phyloP scores from a whole-genome alignment of 352 stramenopile species.

The Phytophthora sojae region DNA sequence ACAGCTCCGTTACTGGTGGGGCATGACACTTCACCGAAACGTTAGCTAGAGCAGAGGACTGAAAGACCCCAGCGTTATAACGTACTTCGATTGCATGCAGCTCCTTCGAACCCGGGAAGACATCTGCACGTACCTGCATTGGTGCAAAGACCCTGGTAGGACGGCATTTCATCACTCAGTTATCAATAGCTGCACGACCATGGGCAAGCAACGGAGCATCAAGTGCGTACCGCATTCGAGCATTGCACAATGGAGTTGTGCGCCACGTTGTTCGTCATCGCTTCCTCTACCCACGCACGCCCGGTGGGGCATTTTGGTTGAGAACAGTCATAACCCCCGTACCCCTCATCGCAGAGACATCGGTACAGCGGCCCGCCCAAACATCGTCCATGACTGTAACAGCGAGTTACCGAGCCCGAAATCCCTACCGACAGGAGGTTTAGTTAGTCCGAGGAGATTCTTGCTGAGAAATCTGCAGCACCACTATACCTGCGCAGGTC shows the following conservation, averaged over 20 bases:
- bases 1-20: constrained; percentile 38
- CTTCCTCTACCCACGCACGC: constrained; percentile 75
- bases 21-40: constrained; percentile 53
- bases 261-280: constrained; percentile 52
- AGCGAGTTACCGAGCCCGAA: constrained; percentile 46
- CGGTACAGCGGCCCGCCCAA: constrained; percentile 46
- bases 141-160: constrained; percentile 63
- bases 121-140: constrained; percentile 62
- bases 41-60: neutral
- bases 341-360: constrained; percentile 66
- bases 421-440: constrained; percentile 32
- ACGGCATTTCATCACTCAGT: neutral
- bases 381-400: constrained; percentile 69
- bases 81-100: constrained; percentile 72
- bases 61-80: neutral
- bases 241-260: constrained; percentile 65
- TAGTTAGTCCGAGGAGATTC: neutral
- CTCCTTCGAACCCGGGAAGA: constrained; percentile 69
- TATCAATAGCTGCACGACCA: neutral
- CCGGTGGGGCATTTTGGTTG: constrained; percentile 57
- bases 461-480: neutral
- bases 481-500: constrained; percentile 45
- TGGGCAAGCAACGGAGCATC: neutral
- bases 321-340: constrained; percentile 66
- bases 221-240: constrained; percentile 66